A percentile compares a stretch with the other conserved stretches of the same genome.
Conservation (phyloP, 2,329 filamentous ascomycete species). For the Ambrosiella xylebori region DNA sequence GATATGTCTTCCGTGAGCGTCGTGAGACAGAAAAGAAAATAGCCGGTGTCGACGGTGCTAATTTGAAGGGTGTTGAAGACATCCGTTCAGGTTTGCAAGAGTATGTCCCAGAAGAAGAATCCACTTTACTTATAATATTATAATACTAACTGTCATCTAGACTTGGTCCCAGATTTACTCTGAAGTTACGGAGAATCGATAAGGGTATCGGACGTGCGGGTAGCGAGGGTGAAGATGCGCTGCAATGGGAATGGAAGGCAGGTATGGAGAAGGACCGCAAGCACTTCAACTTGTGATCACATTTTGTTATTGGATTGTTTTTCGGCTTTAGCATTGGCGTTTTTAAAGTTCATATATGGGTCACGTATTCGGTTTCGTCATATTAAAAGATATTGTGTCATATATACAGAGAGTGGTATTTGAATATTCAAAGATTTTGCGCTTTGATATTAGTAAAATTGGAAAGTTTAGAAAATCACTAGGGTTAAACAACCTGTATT, state of each 20-base stretch:
- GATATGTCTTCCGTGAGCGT: slow-evolving; percentile 88
- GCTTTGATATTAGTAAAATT: too few relatives aligned
- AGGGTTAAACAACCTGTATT: neutral
- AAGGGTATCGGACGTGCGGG: slow-evolving; percentile 62
- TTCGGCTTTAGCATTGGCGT: slow-evolving; percentile 8
- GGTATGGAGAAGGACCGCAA: slow-evolving; percentile 89
- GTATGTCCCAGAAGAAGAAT: slow-evolving; percentile 13
- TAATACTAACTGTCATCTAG: slow-evolving; percentile 2
- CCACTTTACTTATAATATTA: neutral
- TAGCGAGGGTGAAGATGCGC: slow-evolving; percentile 52
- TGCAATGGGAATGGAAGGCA: slow-evolving; percentile 94
- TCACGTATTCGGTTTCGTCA: neutral
- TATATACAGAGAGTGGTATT: neutral
- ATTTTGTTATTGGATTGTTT: slow-evolving; percentile 4
- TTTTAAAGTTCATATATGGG: neutral
- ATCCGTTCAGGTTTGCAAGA: slow-evolving; percentile 83
- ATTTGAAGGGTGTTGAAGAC: slow-evolving; percentile 68
- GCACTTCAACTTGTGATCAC: slow-evolving; percentile 64
- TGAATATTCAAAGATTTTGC: neutral
- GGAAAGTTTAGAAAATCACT: neutral
- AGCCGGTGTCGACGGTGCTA: slow-evolving; percentile 62
- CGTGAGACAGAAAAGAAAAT: slow-evolving; percentile 73
- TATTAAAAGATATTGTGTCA: neutral
- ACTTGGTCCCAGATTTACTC: slow-evolving; percentile 49
- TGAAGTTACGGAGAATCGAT: slow-evolving; percentile 82